phyloP scores from a whole-genome alignment of 768 basidiomycete species.

The Lactarius quietus region DNA sequence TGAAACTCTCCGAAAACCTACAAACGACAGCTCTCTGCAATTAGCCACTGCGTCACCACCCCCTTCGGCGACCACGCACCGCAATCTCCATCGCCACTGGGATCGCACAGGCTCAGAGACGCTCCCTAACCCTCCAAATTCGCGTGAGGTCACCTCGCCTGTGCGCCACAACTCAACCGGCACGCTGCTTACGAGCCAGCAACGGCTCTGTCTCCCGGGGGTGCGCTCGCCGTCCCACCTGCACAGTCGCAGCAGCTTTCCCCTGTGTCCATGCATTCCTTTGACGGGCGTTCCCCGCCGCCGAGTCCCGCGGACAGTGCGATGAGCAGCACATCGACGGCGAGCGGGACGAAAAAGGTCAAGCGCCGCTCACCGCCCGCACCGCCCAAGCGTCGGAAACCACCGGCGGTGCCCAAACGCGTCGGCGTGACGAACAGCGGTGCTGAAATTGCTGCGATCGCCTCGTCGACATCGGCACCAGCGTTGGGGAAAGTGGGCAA shows the following conservation, averaged over 20 bases:
- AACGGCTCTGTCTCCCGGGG: slow-evolving; percentile 22
- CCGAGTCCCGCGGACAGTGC: slow-evolving; percentile 9
- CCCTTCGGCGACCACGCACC: neutral
- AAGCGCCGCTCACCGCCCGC: slow-evolving; percentile 53
- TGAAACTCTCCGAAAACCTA: slow-evolving; percentile 27
- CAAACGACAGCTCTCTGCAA: slow-evolving; percentile 34
- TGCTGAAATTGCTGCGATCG: slow-evolving; percentile 58
- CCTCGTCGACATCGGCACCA: slow-evolving; percentile 35
- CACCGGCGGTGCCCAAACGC: slow-evolving; percentile 60
- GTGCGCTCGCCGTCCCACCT: slow-evolving; percentile 24
- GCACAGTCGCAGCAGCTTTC: slow-evolving; percentile 23
- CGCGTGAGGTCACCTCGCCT: neutral
- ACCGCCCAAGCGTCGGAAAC: slow-evolving; percentile 63
- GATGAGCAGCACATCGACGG: neutral
- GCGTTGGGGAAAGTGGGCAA: slow-evolving; percentile 4
- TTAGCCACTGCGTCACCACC: slow-evolving; percentile 20
- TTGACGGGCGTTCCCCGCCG: slow-evolving; percentile 27
- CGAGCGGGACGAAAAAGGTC: slow-evolving; percentile 6
- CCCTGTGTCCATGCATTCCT: slow-evolving; percentile 21
- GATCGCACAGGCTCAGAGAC: slow-evolving; percentile 9
- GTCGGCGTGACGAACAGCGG: slow-evolving; percentile 44
- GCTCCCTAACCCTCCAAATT: neutral
- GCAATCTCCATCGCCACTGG: neutral
- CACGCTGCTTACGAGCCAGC: slow-evolving; percentile 31
- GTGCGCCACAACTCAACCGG: slow-evolving; percentile 16